Percentiles rank a stretch among this genome's conserved stretches.
Evolutionary conservation across 331 rosid genomes (phyloP).

Genomic region (Pyrus hybrid): DNA sequence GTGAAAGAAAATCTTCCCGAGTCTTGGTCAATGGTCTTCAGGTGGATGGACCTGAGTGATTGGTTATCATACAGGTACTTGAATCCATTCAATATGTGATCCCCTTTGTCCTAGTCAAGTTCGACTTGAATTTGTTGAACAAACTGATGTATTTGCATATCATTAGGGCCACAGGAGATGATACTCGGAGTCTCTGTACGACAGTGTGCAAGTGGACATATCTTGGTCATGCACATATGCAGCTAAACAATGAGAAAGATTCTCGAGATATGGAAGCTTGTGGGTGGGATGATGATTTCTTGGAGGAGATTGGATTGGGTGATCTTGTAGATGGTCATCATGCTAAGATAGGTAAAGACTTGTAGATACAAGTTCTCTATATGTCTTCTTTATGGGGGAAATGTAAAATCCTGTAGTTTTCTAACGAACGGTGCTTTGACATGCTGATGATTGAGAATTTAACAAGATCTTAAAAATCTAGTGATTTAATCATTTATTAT

Average conservation of each 20-base stretch:
- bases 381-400: background rate
- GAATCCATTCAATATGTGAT: background rate
- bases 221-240: conserved; percentile 99
- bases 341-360: conserved; percentile 76
- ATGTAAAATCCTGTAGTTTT: too few species aligned
- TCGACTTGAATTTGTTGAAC: conserved; percentile 14
- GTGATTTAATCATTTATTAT: background rate
- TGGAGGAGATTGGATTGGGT: conserved; percentile 97
- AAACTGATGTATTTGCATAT: conserved; percentile 1
- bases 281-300: conserved; percentile 99
- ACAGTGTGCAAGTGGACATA: conserved; percentile 98
- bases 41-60: conserved; percentile 99
- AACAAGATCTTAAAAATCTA: background rate
- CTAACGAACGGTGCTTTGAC: background rate
- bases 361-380: background rate
- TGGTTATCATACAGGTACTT: conserved; percentile 94
- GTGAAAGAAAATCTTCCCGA: conserved; percentile 92
- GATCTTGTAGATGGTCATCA: conserved; percentile 95
- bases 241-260: conserved; percentile 47
- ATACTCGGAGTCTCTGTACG: conserved; percentile 97
- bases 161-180: conserved; percentile 93
- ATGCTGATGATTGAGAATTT: background rate
- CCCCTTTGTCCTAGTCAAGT: conserved; percentile 12
- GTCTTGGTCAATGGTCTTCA: conserved; percentile 91
- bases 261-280: conserved; percentile 88